These are phyloP conservation scores for Entelexis sorbosivorans DNA, from an alignment of 1,139 yeast genomes.

Conservation along the genomic window DNA sequence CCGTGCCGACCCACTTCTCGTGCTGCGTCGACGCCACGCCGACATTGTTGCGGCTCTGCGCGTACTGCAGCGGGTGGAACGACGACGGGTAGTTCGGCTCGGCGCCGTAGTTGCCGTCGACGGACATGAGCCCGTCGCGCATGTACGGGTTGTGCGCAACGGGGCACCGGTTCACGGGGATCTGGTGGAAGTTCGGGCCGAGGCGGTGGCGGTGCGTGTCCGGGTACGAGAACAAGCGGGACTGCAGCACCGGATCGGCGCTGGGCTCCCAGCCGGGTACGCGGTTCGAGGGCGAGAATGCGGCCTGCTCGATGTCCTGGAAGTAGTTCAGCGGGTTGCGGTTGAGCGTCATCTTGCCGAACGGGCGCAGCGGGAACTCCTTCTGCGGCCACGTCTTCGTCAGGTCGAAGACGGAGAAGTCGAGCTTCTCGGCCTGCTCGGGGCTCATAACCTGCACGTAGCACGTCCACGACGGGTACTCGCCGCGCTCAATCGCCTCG, in stretches of 20 bases:
- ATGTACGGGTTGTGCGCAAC: constrained; percentile 36
- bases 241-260: constrained; percentile 79
- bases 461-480: constrained; percentile 53
- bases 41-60: constrained; percentile 23
- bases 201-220: constrained; percentile 68
- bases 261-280: constrained; percentile 79
- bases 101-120: constrained; percentile 64
- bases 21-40: constrained; percentile 39
- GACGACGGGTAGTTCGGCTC: constrained; percentile 53
- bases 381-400: constrained; percentile 75
- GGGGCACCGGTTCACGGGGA: constrained; percentile 55
- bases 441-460: constrained; percentile 65
- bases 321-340: constrained; percentile 68
- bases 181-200: constrained; percentile 60
- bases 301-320: constrained; percentile 75
- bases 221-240: constrained; percentile 74
- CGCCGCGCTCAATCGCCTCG: constrained; percentile 47
- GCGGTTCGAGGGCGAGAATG: constrained; percentile 72
- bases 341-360: constrained; percentile 59
- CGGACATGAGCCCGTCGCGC: constrained; percentile 81
- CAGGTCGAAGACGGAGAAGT: constrained; percentile 50
- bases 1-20: constrained; percentile 83
- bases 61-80: constrained; percentile 43
- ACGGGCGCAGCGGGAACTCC: constrained; percentile 63
- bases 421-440: constrained; percentile 49